Base-by-base conservation (phyloP, 306 rosid species). In the Ormosia emarginata region DNA sequence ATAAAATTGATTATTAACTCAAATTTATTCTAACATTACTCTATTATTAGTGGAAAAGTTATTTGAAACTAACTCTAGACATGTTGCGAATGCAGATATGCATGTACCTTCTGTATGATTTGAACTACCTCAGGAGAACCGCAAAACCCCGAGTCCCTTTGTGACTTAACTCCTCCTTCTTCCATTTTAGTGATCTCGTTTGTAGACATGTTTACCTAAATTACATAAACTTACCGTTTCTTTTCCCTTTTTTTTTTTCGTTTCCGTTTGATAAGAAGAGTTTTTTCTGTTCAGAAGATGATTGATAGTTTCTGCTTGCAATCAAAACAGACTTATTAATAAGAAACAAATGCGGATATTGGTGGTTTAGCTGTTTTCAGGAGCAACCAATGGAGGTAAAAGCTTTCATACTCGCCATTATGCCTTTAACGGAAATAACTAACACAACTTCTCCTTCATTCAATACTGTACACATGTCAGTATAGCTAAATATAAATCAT, bases 51-150 rank as follows among this genome's bases (percentile, higher is more conserved):
- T 50, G 9, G 3, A 24, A 24, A 24, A 24, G 24, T 24, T 24
- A 24, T 39, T 11, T 46, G 30, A 32, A 37, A 44, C 0, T 11
- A 59, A 63, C 8, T 18, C 12, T 11, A 46, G 10, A 0, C 12
- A 13, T 12, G 40, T 7, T 40, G 50, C 24, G 55, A 24, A 11
- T 18, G 5, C 14, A 0, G 29, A 71, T 3, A 49, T 12, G 7
- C 8, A 17, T 57, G 24, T 73, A 89, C 89, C 93, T 91, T 91
- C 67, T 89, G 95, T 75, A 79, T 62, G 17, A 79, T 40, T 24
- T 67, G 76, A 83, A 88, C 88, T 11, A 83, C 53, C 56, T 69
- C 82, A 0, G 89, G 56, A 8, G 89, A 84, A 50, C 77, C 47
- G 2, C 89, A 82, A 17, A 75, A 47, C 34, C 83, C 74, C 11